phyloP scores from a whole-genome alignment of 345 rosid genomes.

The Schrenkiella parvula region DNA sequence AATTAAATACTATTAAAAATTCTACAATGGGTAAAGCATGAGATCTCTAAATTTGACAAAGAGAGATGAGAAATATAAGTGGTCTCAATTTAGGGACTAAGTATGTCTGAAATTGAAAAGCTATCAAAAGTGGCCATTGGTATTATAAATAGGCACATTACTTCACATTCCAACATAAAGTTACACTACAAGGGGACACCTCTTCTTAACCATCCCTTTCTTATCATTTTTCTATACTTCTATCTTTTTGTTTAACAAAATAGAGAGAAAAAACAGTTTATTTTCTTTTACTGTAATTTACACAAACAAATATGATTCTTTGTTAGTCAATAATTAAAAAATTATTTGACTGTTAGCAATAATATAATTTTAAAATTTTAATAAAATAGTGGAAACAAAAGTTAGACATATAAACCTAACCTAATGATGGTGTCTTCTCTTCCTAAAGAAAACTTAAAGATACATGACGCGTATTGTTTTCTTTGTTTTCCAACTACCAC shows the following conservation, averaged over 20 bases:
- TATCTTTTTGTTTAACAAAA: neutral
- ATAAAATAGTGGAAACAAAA: neutral
- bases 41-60: constrained; percentile 11
- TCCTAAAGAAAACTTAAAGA: constrained; percentile 3
- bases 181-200: constrained; percentile 27
- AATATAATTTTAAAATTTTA: no score
- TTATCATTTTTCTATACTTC: constrained; percentile 15
- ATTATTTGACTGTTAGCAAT: no score
- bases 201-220: constrained; percentile 27
- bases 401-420: constrained; percentile 22
- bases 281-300: neutral
- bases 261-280: neutral
- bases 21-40: constrained; percentile 19
- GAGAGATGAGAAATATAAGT: neutral
- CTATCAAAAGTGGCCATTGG: constrained; percentile 27
- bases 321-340: no score
- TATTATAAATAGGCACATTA: constrained; percentile 29
- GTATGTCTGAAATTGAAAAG: constrained; percentile 27
- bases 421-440: constrained; percentile 28
- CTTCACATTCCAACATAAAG: constrained; percentile 29
- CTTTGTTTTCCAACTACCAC: constrained; percentile 14
- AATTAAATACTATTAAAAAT: neutral
- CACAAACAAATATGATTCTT: neutral
- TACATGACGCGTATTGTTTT: constrained; percentile 2
- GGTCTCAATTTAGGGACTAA: constrained; percentile 19